Percentiles rank a stretch among this genome's conserved stretches.
These are phyloP conservation scores for Rhytidhysteron rufulum DNA, from an alignment of 2,329 filamentous ascomycete genomes.

Conservation along the genomic window DNA sequence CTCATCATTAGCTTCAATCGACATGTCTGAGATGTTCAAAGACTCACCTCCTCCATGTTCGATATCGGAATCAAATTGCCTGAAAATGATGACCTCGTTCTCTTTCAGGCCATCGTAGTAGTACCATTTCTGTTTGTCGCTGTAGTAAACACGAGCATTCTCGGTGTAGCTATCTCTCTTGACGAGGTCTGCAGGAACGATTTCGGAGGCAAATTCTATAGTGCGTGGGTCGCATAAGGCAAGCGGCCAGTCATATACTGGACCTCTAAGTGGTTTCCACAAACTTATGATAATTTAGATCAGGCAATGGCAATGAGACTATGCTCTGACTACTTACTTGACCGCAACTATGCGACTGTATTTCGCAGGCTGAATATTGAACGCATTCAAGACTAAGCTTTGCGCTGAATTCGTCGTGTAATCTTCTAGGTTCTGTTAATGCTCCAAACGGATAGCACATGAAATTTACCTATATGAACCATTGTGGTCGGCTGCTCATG, in stretches of 20 bases:
- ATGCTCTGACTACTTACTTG: conserved; percentile 1
- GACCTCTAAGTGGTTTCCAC: conserved; percentile 12
- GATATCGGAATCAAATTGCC: too few relatives aligned
- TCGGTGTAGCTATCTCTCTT: conserved; percentile 10
- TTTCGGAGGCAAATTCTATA: conserved; percentile 5
- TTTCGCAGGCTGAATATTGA: background rate
- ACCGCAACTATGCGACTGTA: conserved; percentile 3
- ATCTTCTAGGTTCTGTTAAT: background rate
- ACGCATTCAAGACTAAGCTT: conserved; percentile 3
- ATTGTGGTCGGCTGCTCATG: conserved; percentile 9
- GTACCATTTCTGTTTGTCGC: conserved; percentile 4
- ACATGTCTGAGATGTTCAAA: too few relatives aligned
- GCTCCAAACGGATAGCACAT: background rate
- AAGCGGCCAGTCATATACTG: conserved; percentile 12
- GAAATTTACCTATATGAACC: conserved; percentile 7
- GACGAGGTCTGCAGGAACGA: conserved; percentile 8
- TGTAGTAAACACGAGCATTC: conserved; percentile 8
- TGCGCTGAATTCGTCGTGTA: conserved; percentile 4
- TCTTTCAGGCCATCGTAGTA: conserved; percentile 6
- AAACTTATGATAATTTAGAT: conserved; percentile 6
- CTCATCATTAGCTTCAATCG: conserved; percentile 1
- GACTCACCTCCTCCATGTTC: too few relatives aligned
- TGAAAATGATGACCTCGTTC: conserved; percentile 8
- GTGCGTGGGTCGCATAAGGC: conserved; percentile 9
- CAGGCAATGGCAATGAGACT: too few relatives aligned